Evolutionary conservation across 2,329 filamentous ascomycete genomes (phyloP).

Genomic region (Atkinsonella hypoxylon): DNA sequence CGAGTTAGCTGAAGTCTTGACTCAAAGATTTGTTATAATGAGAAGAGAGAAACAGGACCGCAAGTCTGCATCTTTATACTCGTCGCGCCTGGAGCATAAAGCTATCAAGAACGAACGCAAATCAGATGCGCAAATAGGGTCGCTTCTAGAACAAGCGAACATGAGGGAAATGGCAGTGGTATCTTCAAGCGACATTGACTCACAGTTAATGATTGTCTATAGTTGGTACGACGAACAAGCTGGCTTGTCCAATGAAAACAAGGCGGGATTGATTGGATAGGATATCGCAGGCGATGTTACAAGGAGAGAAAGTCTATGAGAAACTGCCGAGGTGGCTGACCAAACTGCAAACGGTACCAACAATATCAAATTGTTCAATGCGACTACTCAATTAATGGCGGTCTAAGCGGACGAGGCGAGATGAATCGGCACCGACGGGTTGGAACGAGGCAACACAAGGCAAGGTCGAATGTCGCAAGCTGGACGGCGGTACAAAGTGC

Average conservation of each 20-base stretch:
- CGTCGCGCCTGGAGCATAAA: background rate
- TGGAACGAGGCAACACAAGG: conserved; percentile 20
- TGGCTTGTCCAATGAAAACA: conserved; percentile 2
- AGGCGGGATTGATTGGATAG: background rate
- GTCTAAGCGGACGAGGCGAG: conserved; percentile 19
- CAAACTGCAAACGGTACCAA: conserved; percentile 22
- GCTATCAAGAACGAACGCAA: background rate
- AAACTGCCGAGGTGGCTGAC: conserved; percentile 20
- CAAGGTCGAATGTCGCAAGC: conserved; percentile 17
- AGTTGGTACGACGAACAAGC: conserved; percentile 17
- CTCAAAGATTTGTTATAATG: background rate
- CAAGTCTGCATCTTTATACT: conserved; percentile 1
- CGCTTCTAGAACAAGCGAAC: conserved; percentile 8
- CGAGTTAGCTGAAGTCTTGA: background rate
- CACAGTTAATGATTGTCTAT: conserved; percentile 18
- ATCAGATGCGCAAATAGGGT: background rate
- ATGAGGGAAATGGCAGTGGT: background rate
- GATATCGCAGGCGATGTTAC: conserved; percentile 10
- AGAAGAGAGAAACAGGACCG: background rate
- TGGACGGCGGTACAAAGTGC: conserved; percentile 6
- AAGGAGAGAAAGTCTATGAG: conserved; percentile 10
- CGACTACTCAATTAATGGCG: conserved; percentile 15
- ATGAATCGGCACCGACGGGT: conserved; percentile 22
- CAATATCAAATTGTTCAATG: conserved; percentile 22
- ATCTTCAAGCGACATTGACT: conserved; percentile 22